Base-by-base conservation (phyloP, 2,329 filamentous ascomycete species). In the Stagonosporopsis rhizophila region DNA sequence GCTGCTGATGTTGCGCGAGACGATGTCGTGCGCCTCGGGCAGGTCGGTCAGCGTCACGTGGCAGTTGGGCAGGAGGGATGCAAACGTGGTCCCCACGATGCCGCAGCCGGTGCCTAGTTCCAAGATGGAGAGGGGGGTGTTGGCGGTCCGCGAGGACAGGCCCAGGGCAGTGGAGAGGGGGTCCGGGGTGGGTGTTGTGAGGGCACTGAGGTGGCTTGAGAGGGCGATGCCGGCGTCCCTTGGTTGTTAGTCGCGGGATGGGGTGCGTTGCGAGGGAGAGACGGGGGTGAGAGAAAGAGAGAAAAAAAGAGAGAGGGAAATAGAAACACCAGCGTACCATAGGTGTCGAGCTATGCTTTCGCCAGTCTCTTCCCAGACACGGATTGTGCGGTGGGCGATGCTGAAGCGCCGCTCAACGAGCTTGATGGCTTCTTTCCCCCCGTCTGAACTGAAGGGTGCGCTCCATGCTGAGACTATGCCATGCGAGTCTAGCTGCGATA, bases 271-370 rank as follows among this genome's bases (percentile, higher is more conserved):
- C 6, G n/a, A 9, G 17, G 17, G 34, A 30, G 28, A 30, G 12
- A 30, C 9, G 9, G 12, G 9, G 28, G 12, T 6, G 28, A 11
- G 25, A 35, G 38, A n/a, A n/a, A n/a, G n/a, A n/a, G n/a, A n/a
- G n/a, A n/a, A n/a, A n/a, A n/a, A n/a, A n/a, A n/a, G n/a, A n/a
- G n/a, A n/a, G n/a, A n/a, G n/a, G n/a, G n/a, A n/a, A n/a, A n/a
- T n/a, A n/a, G n/a, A n/a, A n/a, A n/a, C n/a, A n/a, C n/a, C n/a
- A n/a, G 70, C 39, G 69, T 79, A 88, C 88, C 88, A 91, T 44
- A 90, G 80, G 76, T 91, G 88, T 38, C 87, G 79, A 6, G 88
- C 88, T 66, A 91, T 90, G 69, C 86, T 89, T 67, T 91, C 88
- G 4, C 88, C 87, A 0, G 86, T 89, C 66, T 90, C 88, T 70